Evolutionary conservation across 495 filamentous ascomycete genomes (phyloP).

Genomic region (Penicillium simplicissimum): DNA sequence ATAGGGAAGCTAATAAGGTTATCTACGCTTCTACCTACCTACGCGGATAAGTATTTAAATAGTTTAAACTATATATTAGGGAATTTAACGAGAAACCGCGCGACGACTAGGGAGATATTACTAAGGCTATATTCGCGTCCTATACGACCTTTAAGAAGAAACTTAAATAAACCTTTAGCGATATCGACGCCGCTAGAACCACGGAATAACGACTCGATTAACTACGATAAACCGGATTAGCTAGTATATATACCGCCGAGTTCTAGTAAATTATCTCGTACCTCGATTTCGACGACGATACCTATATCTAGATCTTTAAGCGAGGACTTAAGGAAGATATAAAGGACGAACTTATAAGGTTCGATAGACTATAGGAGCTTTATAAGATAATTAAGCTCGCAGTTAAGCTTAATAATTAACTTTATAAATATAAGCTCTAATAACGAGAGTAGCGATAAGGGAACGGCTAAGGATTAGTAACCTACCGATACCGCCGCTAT

Average conservation of each 20-base stretch:
- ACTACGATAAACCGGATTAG: too few relatives aligned
- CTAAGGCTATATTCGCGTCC: background rate
- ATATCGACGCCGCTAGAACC: too few relatives aligned
- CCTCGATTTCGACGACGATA: too few relatives aligned
- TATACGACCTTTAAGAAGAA: conserved; percentile 7
- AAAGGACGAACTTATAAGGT: too few relatives aligned
- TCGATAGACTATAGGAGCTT: too few relatives aligned
- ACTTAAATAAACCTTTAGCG: conserved; percentile 6
- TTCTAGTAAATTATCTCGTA: too few relatives aligned
- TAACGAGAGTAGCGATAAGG: background rate
- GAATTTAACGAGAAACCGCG: background rate
- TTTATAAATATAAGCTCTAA: background rate
- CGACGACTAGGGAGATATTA: background rate
- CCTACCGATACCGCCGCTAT: background rate
- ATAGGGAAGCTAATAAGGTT: background rate
- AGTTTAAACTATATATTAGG: conserved; percentile 1
- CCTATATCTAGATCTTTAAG: too few relatives aligned
- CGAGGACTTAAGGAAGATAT: too few relatives aligned
- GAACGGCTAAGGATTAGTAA: background rate
- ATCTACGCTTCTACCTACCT: conserved; percentile 4
- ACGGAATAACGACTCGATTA: too few relatives aligned
- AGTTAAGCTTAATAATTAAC: too few relatives aligned
- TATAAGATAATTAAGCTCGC: too few relatives aligned
- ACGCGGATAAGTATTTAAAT: background rate
- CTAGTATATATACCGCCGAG: too few relatives aligned